phyloP scores from a whole-genome alignment of 768 basidiomycete genomes.

The Clathrus columnatus region DNA sequence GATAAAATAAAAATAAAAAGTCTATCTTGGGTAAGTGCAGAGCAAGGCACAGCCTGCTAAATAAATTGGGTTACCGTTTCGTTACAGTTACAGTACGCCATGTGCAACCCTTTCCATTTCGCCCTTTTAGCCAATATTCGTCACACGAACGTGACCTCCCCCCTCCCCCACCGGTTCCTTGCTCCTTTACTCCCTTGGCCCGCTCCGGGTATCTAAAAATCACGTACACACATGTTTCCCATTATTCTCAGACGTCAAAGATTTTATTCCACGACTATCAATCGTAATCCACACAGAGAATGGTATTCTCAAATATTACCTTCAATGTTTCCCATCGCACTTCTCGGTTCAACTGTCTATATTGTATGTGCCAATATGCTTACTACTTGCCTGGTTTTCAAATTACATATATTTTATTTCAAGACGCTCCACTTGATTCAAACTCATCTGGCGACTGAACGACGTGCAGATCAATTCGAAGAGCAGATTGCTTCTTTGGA shows the following conservation, averaged over 20 bases:
- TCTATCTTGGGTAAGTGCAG: too few relatives aligned
- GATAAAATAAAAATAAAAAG: too few relatives aligned
- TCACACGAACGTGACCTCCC: too few relatives aligned
- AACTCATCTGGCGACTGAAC: conserved; percentile 58
- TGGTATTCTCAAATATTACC: conserved; percentile 67
- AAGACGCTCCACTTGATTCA: conserved; percentile 63
- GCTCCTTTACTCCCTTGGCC: neutral
- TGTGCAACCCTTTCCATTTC: too few relatives aligned
- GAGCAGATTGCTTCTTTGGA: conserved; percentile 48
- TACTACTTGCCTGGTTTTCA: conserved; percentile 5
- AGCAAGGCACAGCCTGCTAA: too few relatives aligned
- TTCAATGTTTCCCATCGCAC: conserved; percentile 67
- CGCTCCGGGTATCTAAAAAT: too few relatives aligned
- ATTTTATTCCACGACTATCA: conserved; percentile 16
- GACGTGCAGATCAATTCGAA: conserved; percentile 55
- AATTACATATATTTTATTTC: neutral
- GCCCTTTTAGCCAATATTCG: too few relatives aligned
- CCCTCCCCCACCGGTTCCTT: too few relatives aligned
- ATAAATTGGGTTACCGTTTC: too few relatives aligned
- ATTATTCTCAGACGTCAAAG: conserved; percentile 17
- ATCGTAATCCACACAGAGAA: conserved; percentile 39
- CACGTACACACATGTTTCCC: neutral
- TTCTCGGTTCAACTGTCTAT: conserved; percentile 74
- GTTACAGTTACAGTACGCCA: too few relatives aligned
- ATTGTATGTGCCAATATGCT: conserved; percentile 36